Evolutionary conservation across 495 filamentous ascomycete genomes (phyloP).

Genomic region (Hypoxylon crocopeplum): DNA sequence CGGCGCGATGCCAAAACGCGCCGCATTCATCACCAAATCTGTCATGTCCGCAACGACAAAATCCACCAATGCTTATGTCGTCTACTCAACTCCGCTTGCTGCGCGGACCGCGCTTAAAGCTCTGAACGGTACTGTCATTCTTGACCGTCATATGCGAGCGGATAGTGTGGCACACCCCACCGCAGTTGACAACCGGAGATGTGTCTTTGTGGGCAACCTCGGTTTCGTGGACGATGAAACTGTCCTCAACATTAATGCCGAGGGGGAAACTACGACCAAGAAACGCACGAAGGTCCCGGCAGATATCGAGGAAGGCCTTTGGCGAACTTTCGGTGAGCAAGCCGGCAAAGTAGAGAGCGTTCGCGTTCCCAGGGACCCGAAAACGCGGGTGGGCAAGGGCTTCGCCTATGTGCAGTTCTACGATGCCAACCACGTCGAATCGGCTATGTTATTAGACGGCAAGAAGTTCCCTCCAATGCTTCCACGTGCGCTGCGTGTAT

Average conservation of each 20-base stretch:
- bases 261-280: slow-evolving; percentile 63
- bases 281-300: slow-evolving; percentile 72
- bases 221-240: slow-evolving; percentile 91
- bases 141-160: slow-evolving; percentile 88
- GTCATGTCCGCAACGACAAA: slow-evolving; percentile 88
- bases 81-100: slow-evolving; percentile 76
- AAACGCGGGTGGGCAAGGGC: slow-evolving; percentile 93
- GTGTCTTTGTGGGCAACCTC: slow-evolving; percentile 96
- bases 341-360: slow-evolving; percentile 90
- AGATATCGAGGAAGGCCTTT: slow-evolving; percentile 94
- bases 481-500: slow-evolving; percentile 85
- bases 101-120: slow-evolving; percentile 76
- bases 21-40: slow-evolving; percentile 81
- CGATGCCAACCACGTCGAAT: slow-evolving; percentile 84
- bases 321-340: slow-evolving; percentile 78
- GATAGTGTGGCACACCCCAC: slow-evolving; percentile 90
- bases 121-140: slow-evolving; percentile 83
- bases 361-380: slow-evolving; percentile 86
- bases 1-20: slow-evolving; percentile 83
- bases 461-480: slow-evolving; percentile 94
- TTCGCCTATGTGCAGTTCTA: slow-evolving; percentile 98
- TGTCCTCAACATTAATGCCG: slow-evolving; percentile 64
- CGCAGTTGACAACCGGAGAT: slow-evolving; percentile 80
- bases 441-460: slow-evolving; percentile 81
- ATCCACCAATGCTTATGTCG: slow-evolving; percentile 92